These are phyloP conservation scores for Aspergillus sclerotiicarbonarius DNA, from an alignment of 495 filamentous ascomycete species.

Conservation along the genomic window DNA sequence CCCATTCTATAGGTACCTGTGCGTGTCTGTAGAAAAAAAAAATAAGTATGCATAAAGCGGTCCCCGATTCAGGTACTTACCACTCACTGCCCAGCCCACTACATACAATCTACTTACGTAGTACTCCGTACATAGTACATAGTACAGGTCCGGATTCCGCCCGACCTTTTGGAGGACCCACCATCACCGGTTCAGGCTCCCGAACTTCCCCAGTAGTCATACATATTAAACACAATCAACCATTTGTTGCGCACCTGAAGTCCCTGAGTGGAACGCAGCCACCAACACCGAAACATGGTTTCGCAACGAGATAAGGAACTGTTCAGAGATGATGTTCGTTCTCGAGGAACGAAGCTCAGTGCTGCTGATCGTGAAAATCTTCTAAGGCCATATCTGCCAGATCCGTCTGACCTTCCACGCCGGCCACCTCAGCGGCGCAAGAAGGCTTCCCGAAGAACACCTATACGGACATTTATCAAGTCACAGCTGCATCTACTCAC, in stretches of 20 bases:
- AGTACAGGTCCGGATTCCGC: too few species aligned
- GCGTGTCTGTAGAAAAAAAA: too few species aligned
- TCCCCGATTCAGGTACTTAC: too few species aligned
- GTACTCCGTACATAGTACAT: too few species aligned
- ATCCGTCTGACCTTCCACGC: constrained; percentile 42
- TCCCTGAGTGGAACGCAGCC: background rate
- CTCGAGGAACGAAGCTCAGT: constrained; percentile 57
- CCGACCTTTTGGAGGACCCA: too few species aligned
- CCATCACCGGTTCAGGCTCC: too few species aligned
- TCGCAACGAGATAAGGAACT: constrained; percentile 51
- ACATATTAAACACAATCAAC: too few species aligned
- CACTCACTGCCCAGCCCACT: too few species aligned
- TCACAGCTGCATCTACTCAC: constrained; percentile 65
- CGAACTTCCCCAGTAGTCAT: too few species aligned
- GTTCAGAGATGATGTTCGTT: constrained; percentile 62
- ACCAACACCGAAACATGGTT: constrained; percentile 47
- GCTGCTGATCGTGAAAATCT: constrained; percentile 67
- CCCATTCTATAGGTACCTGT: too few species aligned
- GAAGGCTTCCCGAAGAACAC: constrained; percentile 34
- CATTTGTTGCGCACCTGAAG: background rate
- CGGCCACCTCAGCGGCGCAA: constrained; percentile 29
- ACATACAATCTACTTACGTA: too few species aligned
- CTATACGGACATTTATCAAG: constrained; percentile 66
- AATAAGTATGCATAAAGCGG: too few species aligned
- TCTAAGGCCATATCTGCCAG: constrained; percentile 73